Evolutionary conservation across 1,139 yeast species (phyloP).

Genomic region (Nakaseomyces nivariensis): DNA sequence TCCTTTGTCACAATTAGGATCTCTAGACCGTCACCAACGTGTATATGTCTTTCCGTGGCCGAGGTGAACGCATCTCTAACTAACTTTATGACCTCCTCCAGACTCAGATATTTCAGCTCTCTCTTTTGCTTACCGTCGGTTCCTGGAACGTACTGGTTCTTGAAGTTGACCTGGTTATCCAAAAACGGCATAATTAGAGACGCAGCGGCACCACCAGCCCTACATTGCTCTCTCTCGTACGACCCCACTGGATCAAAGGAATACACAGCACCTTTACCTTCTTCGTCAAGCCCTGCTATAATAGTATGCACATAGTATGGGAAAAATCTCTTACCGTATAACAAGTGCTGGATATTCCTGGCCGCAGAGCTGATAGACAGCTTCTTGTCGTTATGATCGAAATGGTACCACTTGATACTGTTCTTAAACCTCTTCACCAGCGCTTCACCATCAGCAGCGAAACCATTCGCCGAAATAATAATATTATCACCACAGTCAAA

Average conservation of each 20-base stretch:
- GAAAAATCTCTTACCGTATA: constrained; percentile 89
- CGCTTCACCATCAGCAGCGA: constrained; percentile 90
- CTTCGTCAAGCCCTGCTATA: constrained; percentile 88
- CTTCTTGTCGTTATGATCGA: constrained; percentile 63
- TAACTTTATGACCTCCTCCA: constrained; percentile 77
- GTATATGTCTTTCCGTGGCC: constrained; percentile 96
- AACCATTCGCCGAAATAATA: constrained; percentile 87
- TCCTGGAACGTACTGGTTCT: constrained; percentile 79
- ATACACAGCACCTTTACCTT: constrained; percentile 90
- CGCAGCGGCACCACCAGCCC: constrained; percentile 98
- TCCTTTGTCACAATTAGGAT: constrained; percentile 85
- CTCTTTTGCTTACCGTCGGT: constrained; percentile 57
- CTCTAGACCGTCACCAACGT: constrained; percentile 94
- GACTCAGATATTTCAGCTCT: constrained; percentile 50
- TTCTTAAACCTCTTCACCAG: constrained; percentile 67
- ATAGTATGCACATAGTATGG: constrained; percentile 95
- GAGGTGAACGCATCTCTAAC: constrained; percentile 92
- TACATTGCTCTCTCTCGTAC: constrained; percentile 92
- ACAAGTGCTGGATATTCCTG: constrained; percentile 77
- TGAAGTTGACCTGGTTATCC: constrained; percentile 92
- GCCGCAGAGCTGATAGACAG: constrained; percentile 71
- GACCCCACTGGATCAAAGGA: constrained; percentile 98
- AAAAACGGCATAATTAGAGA: constrained; percentile 92
- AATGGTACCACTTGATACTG: constrained; percentile 88
- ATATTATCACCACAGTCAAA: constrained; percentile 84